These are phyloP conservation scores for Talaromyces ruber DNA, from an alignment of 495 filamentous ascomycete genomes.

Conservation along the genomic window DNA sequence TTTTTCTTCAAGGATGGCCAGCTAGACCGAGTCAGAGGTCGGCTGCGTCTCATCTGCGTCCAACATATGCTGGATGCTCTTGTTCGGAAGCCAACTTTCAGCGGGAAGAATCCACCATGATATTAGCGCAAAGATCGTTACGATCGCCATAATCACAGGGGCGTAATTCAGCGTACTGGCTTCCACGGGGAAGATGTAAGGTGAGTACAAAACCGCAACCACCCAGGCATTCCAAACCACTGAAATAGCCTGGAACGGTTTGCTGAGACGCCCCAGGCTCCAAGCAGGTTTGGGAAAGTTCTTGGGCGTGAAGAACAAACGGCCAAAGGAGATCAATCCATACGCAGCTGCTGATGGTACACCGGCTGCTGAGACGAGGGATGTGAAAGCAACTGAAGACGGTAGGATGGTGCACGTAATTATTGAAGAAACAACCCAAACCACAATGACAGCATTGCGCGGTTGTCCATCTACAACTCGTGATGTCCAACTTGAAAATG, in stretches of 20 bases:
- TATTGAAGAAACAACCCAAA: slow-evolving; percentile 38
- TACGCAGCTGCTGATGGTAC: slow-evolving; percentile 46
- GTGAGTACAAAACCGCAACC: slow-evolving; percentile 38
- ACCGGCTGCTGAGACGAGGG: slow-evolving; percentile 41
- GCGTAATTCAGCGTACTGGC: slow-evolving; percentile 39
- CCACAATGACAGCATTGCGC: slow-evolving; percentile 45
- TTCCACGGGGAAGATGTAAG: slow-evolving; percentile 34
- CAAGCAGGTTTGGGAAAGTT: slow-evolving; percentile 36
- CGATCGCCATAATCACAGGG: slow-evolving; percentile 38
- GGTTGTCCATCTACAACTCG: slow-evolving; percentile 38
- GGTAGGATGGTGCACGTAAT: slow-evolving; percentile 45
- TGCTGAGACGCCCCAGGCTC: slow-evolving; percentile 33
- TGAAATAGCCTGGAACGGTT: slow-evolving; percentile 41
- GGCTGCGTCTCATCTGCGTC: slow-evolving; percentile 9
- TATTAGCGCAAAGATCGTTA: slow-evolving; percentile 36
- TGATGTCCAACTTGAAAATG: slow-evolving; percentile 45
- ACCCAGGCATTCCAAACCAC: slow-evolving; percentile 44
- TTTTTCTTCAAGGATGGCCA: neutral
- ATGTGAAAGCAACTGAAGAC: slow-evolving; percentile 46
- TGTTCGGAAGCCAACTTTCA: slow-evolving; percentile 32
- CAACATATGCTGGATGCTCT: slow-evolving; percentile 36
- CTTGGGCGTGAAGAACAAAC: slow-evolving; percentile 36
- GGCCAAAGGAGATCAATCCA: slow-evolving; percentile 44
- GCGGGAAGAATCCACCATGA: slow-evolving; percentile 42
- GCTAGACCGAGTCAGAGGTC: neutral